Base-by-base conservation (phyloP, 805 yeast species). In the Schwanniomyces pseudopolymorphus region DNA sequence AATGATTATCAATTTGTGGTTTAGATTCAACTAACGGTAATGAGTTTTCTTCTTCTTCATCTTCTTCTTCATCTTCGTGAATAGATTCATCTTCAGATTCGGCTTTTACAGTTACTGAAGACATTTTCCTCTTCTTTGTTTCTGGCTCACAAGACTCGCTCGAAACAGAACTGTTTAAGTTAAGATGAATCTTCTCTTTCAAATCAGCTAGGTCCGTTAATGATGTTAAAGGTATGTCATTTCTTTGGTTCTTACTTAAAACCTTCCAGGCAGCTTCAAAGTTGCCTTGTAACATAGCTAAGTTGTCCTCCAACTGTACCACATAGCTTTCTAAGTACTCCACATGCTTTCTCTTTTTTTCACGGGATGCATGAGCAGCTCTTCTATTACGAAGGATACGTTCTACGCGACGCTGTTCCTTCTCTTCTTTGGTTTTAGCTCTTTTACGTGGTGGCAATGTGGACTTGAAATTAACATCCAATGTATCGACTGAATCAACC, bases 331-430 rank as follows among this genome's bases (percentile, higher is more conserved):
- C 97, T 55, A 94, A 76, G 51, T 80, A 83, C 67, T 90, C 96
- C 47, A 94, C 85, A 63, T 92, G 96, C 61, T 84, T 81, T 63
- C 98, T 81, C 79, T 92, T 92, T 80, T 92, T 91, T 63, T 94
- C 99, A 55, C 99, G 81, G 24, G 96, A 88, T 44, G 96, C 96
- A 65, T 92, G 98, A 40, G 99, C 99, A 13, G 98, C 98, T 63
- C 92, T 86, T 61, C 98, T 81, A 69, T 92, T 92, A 64, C 99
- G 80, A 58, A 92, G 75, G 42, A 94, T 91, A 43, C 99, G 77
- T 69, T 94, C 98, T 45, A 91, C 83, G 40, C 97, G 80, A 54
- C 98, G 84, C 71, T 92, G 98, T 67, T 94, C 98, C 72, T 92
- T 94, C 71, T 92, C 98, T 69, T 91, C 97, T 56, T 87, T 81